Percentiles rank a stretch among this genome's conserved stretches.
Conservation (phyloP, 345 rosid species). For the Citrus maxima region DNA sequence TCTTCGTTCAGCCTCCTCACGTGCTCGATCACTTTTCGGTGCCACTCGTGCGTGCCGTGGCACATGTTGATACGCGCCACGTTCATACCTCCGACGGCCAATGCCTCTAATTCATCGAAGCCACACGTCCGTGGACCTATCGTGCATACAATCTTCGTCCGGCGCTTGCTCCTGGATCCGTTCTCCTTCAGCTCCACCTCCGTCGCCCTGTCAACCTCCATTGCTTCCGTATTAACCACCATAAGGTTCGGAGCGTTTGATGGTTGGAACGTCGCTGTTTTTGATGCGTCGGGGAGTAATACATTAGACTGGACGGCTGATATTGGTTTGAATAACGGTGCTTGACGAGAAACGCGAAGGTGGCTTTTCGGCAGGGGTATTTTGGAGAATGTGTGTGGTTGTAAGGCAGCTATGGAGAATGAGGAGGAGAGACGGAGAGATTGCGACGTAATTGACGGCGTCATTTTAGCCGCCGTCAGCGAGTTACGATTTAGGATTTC, state of each 20-base stretch:
- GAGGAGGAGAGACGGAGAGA: slow-evolving; percentile 43
- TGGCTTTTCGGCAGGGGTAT: slow-evolving; percentile 18
- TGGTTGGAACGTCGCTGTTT: background rate
- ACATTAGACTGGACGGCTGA: slow-evolving; percentile 25
- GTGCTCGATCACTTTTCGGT: slow-evolving; percentile 50
- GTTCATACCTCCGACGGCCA: slow-evolving; percentile 66
- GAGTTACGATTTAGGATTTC: background rate
- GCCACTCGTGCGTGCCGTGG: slow-evolving; percentile 63
- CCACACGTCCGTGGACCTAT: slow-evolving; percentile 60
- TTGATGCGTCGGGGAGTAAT: slow-evolving; percentile 29
- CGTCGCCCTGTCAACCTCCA: slow-evolving; percentile 51
- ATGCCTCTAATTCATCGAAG: slow-evolving; percentile 56
- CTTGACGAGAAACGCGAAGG: slow-evolving; percentile 5
- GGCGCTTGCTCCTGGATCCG: slow-evolving; percentile 56
- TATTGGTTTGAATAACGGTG: slow-evolving; percentile 2
- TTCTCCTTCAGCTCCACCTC: slow-evolving; percentile 67
- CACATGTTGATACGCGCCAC: slow-evolving; percentile 72
- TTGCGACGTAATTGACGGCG: slow-evolving; percentile 26
- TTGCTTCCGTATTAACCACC: slow-evolving; percentile 20
- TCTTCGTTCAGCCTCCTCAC: slow-evolving; percentile 60
- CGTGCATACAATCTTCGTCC: slow-evolving; percentile 66
- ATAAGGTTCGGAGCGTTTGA: background rate
- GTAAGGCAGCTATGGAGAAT: slow-evolving; percentile 14
- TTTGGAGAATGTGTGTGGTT: slow-evolving; percentile 4
- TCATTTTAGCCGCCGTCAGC: background rate